Conservation (phyloP, 805 yeast species). For the Ascoidea asiatica region DNA sequence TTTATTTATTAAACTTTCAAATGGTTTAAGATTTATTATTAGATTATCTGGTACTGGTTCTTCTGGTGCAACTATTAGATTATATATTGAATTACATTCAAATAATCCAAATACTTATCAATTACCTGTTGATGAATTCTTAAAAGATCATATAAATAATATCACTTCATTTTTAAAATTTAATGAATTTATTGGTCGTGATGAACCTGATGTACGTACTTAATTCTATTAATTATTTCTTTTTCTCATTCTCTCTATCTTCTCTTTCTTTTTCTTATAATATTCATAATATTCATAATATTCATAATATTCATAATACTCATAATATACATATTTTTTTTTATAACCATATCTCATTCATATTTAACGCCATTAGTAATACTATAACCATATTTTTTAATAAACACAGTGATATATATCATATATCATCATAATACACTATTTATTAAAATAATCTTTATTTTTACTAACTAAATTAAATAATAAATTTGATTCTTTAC, state of each 20-base stretch:
- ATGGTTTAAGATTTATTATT: constrained; percentile 76
- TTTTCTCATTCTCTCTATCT: no score
- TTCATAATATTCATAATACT: no score
- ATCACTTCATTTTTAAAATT: constrained; percentile 61
- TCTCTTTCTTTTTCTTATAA: no score
- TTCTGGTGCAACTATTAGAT: constrained; percentile 91
- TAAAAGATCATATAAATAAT: constrained; percentile 44
- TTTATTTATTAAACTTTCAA: constrained; percentile 62
- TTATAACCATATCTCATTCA: no score
- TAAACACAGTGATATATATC: no score
- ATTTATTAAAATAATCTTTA: no score
- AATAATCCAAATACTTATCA: constrained; percentile 36
- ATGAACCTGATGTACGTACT: constrained; percentile 82
- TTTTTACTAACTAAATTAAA: no score
- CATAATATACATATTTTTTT: no score
- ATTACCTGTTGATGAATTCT: constrained; percentile 50
- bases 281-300: no score
- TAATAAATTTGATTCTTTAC: background rate
- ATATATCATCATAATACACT: background rate
- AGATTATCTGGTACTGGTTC: constrained; percentile 97
- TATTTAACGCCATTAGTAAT: no score
- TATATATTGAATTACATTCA: constrained; percentile 79
- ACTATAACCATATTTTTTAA: background rate
- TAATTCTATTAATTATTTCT: no score
- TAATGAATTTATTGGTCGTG: constrained; percentile 63